Percentiles rank a stretch among this genome's conserved stretches.
These are phyloP conservation scores for Magnaporthiopsis incrustans DNA, from an alignment of 2,329 filamentous ascomycete species.

Conservation along the genomic window DNA sequence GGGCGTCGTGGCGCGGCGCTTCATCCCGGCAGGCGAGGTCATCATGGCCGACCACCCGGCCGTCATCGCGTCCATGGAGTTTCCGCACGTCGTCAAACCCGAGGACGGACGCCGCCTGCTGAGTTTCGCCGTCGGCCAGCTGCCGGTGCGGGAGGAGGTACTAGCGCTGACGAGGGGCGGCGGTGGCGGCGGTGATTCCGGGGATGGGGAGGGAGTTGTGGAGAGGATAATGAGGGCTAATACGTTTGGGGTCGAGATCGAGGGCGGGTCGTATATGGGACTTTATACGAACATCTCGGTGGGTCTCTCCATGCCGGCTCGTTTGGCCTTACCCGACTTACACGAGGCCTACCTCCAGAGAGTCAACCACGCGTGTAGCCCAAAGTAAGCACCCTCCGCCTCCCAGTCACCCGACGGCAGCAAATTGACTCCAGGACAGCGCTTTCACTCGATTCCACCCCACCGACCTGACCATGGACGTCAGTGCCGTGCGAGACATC, in stretches of 20 bases:
- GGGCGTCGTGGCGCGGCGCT: slow-evolving; percentile 23
- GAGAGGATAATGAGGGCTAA: slow-evolving; percentile 27
- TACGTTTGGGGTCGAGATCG: slow-evolving; percentile 20
- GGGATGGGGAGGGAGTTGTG: slow-evolving; percentile 14
- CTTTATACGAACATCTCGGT: slow-evolving; percentile 27
- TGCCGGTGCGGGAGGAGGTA: slow-evolving; percentile 18
- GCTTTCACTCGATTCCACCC: slow-evolving; percentile 24
- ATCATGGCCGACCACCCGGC: slow-evolving; percentile 23
- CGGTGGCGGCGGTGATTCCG: slow-evolving; percentile 12
- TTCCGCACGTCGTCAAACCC: slow-evolving; percentile 13
- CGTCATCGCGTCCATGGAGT: slow-evolving; percentile 18
- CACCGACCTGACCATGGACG: slow-evolving; percentile 22
- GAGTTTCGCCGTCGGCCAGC: slow-evolving; percentile 19
- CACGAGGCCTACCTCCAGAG: slow-evolving; percentile 15
- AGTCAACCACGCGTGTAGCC: slow-evolving; percentile 28
- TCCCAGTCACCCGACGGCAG: neutral
- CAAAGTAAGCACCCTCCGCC: slow-evolving; percentile 20
- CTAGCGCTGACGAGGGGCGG: slow-evolving; percentile 21
- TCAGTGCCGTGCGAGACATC: slow-evolving; percentile 26
- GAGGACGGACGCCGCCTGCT: slow-evolving; percentile 19
- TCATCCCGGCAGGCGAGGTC: slow-evolving; percentile 22
- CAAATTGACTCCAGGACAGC: slow-evolving; percentile 13
- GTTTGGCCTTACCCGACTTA: neutral
- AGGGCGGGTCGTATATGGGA: slow-evolving; percentile 17
- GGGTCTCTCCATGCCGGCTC: slow-evolving; percentile 7